These are phyloP conservation scores for Bryum argenteum DNA, from an alignment of 225 moss, liverwort and hornwort genomes.

Conservation along the genomic window DNA sequence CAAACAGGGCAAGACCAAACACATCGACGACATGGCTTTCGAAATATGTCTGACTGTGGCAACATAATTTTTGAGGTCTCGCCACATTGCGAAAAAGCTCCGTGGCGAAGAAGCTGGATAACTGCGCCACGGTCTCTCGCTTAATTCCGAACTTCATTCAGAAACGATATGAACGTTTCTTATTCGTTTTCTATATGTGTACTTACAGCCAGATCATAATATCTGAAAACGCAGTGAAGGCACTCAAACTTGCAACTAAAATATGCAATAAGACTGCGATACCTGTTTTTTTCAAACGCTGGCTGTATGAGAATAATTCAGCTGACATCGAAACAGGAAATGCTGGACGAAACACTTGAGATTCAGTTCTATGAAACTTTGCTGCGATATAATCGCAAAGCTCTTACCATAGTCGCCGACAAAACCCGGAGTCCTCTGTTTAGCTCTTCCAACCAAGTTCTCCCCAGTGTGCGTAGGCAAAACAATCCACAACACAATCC, in stretches of 20 bases:
- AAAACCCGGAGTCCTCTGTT: slow-evolving; percentile 24
- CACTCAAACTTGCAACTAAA: not conserved
- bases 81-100: not conserved
- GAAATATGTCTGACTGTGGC: not conserved
- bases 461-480: slow-evolving; percentile 26
- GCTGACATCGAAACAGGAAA: not conserved
- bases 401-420: slow-evolving; percentile 26
- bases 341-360: not conserved
- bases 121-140: too few relatives aligned
- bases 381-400: not conserved
- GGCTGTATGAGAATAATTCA: not conserved
- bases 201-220: not conserved
- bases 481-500: slow-evolving; percentile 35
- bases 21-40: not conserved
- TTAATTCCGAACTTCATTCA: not conserved
- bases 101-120: not conserved
- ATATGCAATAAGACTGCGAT: not conserved
- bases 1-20: not conserved
- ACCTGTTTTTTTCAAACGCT: not conserved
- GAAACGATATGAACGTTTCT: not conserved
- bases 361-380: not conserved
- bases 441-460: slow-evolving; percentile 18
- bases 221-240: not conserved
- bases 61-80: not conserved
- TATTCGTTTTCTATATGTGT: not conserved